phyloP scores from a whole-genome alignment of 192 early-diverging fungal genomes.

The Coemansia umbellata region DNA sequence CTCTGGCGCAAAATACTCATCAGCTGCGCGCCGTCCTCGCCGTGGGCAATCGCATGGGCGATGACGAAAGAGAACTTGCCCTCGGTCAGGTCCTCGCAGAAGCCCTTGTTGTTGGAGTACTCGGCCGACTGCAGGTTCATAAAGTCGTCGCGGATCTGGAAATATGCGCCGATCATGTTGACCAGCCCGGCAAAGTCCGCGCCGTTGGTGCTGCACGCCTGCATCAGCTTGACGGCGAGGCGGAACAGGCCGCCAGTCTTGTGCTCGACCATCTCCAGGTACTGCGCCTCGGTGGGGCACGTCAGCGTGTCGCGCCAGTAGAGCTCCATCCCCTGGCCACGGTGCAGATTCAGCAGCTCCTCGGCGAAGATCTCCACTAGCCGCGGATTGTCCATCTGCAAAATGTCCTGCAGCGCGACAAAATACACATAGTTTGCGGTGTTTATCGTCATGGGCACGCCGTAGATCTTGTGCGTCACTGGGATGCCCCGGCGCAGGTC shows the following conservation, averaged over 20 bases:
- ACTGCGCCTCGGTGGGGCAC: slow-evolving; percentile 91
- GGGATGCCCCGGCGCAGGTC: slow-evolving; percentile 82
- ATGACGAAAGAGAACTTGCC: slow-evolving; percentile 98
- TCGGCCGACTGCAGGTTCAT: slow-evolving; percentile 84
- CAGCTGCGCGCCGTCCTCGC: slow-evolving; percentile 59
- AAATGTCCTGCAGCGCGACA: slow-evolving; percentile 73
- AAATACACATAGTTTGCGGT: slow-evolving; percentile 98
- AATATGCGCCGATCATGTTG: slow-evolving; percentile 87
- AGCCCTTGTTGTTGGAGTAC: slow-evolving; percentile 95
- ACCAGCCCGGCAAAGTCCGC: slow-evolving; percentile 76
- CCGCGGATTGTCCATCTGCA: slow-evolving; percentile 59
- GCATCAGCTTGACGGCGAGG: slow-evolving; percentile 93
- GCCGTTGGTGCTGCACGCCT: slow-evolving; percentile 56
- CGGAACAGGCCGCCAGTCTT: slow-evolving; percentile 97
- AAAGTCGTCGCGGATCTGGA: slow-evolving; percentile 97
- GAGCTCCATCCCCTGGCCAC: slow-evolving; percentile 97
- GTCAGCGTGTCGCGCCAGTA: slow-evolving; percentile 89
- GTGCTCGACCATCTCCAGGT: slow-evolving; percentile 92
- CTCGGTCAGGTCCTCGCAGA: slow-evolving; percentile 97
- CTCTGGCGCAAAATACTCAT: slow-evolving; percentile 88
- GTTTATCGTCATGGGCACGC: slow-evolving; percentile 88
- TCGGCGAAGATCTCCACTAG: slow-evolving; percentile 86
- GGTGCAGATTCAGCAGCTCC: slow-evolving; percentile 87
- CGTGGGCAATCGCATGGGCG: slow-evolving; percentile 71
- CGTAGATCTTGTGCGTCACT: slow-evolving; percentile 96